Conservation (phyloP, 305 asterid genomes). For the Andrographis paniculata region DNA sequence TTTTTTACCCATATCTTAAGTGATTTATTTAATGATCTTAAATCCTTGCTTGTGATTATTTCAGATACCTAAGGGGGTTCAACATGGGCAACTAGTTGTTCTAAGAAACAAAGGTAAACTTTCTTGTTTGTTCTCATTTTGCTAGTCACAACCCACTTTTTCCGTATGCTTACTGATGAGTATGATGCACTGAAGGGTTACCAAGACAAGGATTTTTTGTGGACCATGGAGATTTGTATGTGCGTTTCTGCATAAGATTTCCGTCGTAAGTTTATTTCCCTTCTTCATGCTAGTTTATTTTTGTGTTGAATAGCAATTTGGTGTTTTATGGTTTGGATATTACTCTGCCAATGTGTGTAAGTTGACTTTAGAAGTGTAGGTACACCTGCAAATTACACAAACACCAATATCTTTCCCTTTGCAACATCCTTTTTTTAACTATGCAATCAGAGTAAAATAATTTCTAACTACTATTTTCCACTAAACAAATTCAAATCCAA, state of each 20-base stretch:
- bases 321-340: conserved; percentile 3
- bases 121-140: conserved; percentile 13
- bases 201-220: conserved; percentile 66
- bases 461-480: no score
- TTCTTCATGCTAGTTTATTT: conserved; percentile 13
- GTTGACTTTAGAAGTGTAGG: not conserved
- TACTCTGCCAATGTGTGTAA: conserved; percentile 2
- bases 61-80: conserved; percentile 93
- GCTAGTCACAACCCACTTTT: conserved; percentile 8
- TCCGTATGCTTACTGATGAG: conserved; percentile 21
- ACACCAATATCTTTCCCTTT: no score
- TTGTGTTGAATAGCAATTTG: conserved; percentile 7
- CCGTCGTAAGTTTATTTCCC: conserved; percentile 55
- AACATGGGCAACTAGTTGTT: conserved; percentile 69
- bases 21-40: not conserved
- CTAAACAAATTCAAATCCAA: no score
- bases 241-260: conserved; percentile 69
- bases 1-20: not conserved
- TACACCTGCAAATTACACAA: no score
- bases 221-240: conserved; percentile 75
- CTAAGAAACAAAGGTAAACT: conserved; percentile 81
- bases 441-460: no score
- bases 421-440: no score
- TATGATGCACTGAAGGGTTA: conserved; percentile 44
- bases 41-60: conserved; percentile 15